Conservation (phyloP, 768 basidiomycete genomes). For the Gloeophyllum trabeum region DNA sequence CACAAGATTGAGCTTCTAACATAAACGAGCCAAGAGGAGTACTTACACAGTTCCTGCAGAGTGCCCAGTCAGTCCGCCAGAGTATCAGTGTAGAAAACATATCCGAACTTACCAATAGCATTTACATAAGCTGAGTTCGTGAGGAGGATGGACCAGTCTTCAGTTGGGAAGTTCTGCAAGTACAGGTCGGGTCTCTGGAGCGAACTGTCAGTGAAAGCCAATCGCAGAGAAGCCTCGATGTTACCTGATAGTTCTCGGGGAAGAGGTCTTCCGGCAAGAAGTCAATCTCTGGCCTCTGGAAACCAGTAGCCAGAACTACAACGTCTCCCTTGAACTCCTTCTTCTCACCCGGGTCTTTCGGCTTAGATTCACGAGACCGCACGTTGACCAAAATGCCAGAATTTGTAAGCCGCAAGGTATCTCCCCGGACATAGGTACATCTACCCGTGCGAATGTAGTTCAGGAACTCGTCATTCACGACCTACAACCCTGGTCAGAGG, state of each 20-base stretch:
- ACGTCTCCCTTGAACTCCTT: constrained; percentile 30
- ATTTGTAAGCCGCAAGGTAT: constrained; percentile 27
- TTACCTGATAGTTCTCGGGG: constrained; percentile 35
- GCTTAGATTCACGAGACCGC: constrained; percentile 21
- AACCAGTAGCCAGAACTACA: constrained; percentile 43
- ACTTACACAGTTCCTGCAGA: constrained; percentile 16
- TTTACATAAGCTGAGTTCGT: constrained; percentile 41
- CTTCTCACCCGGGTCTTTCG: constrained; percentile 20
- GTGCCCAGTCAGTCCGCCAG: background rate
- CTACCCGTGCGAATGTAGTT: constrained; percentile 27
- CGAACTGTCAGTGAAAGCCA: background rate
- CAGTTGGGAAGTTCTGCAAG: constrained; percentile 42
- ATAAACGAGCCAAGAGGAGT: constrained; percentile 6
- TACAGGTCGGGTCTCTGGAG: constrained; percentile 35
- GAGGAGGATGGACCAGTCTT: constrained; percentile 39
- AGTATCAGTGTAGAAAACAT: background rate
- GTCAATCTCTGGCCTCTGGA: constrained; percentile 30
- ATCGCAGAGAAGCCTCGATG: background rate
- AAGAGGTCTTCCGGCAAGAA: constrained; percentile 38
- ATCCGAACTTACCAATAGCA: constrained; percentile 31
- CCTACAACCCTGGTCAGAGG: constrained; percentile 11
- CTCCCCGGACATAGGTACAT: constrained; percentile 36
- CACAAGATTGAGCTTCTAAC: background rate
- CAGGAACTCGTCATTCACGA: constrained; percentile 43
- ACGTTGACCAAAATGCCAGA: constrained; percentile 26